Evolutionary conservation across 306 rosid species (phyloP), one percentile per base, ranked within the genome.

Genomic region (Vicia sativa): DNA sequence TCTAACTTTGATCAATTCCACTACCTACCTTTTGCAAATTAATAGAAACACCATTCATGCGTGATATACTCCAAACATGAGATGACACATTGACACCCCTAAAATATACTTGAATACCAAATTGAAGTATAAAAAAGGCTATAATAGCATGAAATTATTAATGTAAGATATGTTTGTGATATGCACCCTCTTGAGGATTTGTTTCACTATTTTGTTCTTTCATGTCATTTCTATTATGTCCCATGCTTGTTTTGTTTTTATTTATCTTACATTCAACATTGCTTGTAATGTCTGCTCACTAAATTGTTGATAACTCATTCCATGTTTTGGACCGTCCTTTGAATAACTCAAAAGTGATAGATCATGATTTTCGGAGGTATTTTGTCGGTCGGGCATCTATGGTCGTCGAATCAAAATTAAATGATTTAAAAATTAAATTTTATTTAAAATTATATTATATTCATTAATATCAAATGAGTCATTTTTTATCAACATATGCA

Each of bases 131-230:
- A 23, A 52, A 19, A 41, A 52, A 70, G 49, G 48, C 61, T 49
- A 62, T 59, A 43, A 72, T 65, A 31, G 45, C 16, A 62, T 62
- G 62, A 11, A 46, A 53, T 67, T 65, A 79, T 78, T 67, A 50
- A 9, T 19, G 35, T 73, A 7, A 56, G 67, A 79, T 73, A 79
- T 72, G 81, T 15, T 67, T 11, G 31, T 6, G 83, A 83, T 81
- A 79, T 80, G 85, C 78, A 71, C 82, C 88, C 82, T 78, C 50
- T 43, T 62, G 62, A 71, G 69, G 65, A 29, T 72, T 71, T 74
- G 65, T 29, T 49, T 64, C 54, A 64, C 13, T 61, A 35, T 19
- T 74, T 62, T 56, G 49, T 77, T 77, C 67, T 64, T 77, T 72
- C 78, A 74, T 76, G 78, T 74, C 74, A 67, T 8, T 55, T 56